Base-by-base conservation (phyloP, 768 basidiomycete genomes). In the Pulveroboletus sp. region DNA sequence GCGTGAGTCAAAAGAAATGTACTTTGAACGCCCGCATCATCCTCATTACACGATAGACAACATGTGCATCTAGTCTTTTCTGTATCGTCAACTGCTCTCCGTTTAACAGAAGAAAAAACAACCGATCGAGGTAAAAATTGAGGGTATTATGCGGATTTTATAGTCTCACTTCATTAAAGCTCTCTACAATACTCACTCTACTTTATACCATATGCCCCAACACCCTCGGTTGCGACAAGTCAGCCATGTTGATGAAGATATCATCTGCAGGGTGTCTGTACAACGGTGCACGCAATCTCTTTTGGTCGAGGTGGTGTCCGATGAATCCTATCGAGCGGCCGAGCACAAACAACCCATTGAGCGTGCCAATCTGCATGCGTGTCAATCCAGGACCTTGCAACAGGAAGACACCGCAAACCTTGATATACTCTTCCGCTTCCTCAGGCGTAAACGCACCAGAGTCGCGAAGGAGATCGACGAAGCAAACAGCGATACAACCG, bases 271-370 rank as follows among this genome's bases (percentile, higher is more conserved):
- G 93, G 73, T 90, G 91, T 57, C 93, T 85, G 82, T 97, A 95
- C 46, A 97, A 76, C 39, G 91, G 90, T 33, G 91, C 91, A 54
- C 86, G 83, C 66, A 95, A 82, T 59, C 93, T 81, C 80, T 93
- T 94, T 80, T 98, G 95, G 76, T 98, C 95, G 43, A 93, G 83
- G 67, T 90, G 90, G 75, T 91, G 92, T 36, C 93, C 93, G 62
- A 95, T 93, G 81, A 98, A 96, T 57, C 94, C 95, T 69, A 96
- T 96, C 69, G 89, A 92, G 58, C 95, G 90, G 41, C 95, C 95
- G 47, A 97, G 85, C 40, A 99, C 95, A 73, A 98, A 98, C 51
- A 99, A 78, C 50, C 94, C 95, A 66, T 97, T 98, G 50, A 99
- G 80, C 3, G 89, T 89, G 46, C 93, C 93, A 55, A 93, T 93